These are phyloP conservation scores for Oidium heveae DNA, from an alignment of 2,329 filamentous ascomycete species.

Conservation along the genomic window DNA sequence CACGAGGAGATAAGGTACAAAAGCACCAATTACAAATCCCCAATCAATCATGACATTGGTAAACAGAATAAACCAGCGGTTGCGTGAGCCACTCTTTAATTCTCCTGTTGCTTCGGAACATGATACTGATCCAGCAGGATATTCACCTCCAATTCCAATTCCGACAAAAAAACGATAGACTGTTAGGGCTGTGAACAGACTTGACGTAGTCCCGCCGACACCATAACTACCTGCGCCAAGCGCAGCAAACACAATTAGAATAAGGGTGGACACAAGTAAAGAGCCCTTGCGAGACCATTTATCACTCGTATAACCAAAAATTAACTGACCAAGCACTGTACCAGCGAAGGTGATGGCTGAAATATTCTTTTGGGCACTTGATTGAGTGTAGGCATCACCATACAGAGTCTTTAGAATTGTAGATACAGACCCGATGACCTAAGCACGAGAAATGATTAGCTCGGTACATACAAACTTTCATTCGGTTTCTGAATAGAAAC, in stretches of 20 bases:
- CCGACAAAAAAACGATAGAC: conserved; percentile 67
- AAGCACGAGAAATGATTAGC: conserved; percentile 1
- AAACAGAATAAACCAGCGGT: conserved; percentile 77
- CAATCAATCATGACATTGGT: conserved; percentile 73
- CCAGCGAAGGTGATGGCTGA: conserved; percentile 66
- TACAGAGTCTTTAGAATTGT: conserved; percentile 51
- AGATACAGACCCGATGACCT: conserved; percentile 73
- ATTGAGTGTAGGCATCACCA: conserved; percentile 38
- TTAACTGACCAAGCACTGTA: conserved; percentile 56
- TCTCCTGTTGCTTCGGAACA: conserved; percentile 67
- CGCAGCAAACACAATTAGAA: conserved; percentile 66
- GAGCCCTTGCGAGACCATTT: conserved; percentile 67
- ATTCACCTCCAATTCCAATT: conserved; percentile 62
- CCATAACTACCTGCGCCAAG: conserved; percentile 56
- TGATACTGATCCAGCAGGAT: conserved; percentile 61
- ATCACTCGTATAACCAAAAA: conserved; percentile 62
- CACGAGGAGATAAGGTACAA: conserved; percentile 45
- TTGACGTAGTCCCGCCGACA: conserved; percentile 37
- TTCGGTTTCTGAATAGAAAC: too few species aligned
- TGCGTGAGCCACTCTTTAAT: conserved; percentile 54
- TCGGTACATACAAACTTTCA: too few species aligned
- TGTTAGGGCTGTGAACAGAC: conserved; percentile 53
- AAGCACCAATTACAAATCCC: conserved; percentile 48
- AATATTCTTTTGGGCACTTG: conserved; percentile 47
- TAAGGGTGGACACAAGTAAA: conserved; percentile 54